Percentiles rank a stretch among this genome's conserved stretches.
Evolutionary conservation across 768 basidiomycete species (phyloP).

Genomic region (Amylocystis lapponica): DNA sequence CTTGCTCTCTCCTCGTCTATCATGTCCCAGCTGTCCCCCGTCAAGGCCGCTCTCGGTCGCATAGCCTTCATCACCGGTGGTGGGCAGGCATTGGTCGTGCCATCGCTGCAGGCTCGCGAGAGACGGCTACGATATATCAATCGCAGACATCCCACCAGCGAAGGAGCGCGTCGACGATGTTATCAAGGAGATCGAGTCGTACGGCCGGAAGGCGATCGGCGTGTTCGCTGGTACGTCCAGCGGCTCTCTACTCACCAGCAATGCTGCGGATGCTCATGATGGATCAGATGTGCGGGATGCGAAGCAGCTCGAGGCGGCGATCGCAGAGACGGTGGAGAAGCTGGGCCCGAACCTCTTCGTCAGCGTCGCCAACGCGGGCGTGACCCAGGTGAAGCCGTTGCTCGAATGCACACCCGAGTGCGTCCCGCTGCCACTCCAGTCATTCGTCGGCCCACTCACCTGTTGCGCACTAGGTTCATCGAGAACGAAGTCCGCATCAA

Average conservation of each 20-base stretch:
- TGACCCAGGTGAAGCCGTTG: conserved; percentile 24
- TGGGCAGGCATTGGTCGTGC: conserved; percentile 41
- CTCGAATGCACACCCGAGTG: conserved; percentile 27
- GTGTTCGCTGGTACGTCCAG: conserved; percentile 19
- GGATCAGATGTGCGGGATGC: conserved; percentile 23
- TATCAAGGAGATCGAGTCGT: conserved; percentile 24
- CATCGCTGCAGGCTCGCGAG: conserved; percentile 41
- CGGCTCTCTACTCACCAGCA: not conserved
- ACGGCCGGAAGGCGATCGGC: conserved; percentile 25
- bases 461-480: conserved; percentile 14
- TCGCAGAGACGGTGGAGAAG: conserved; percentile 25
- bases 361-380: conserved; percentile 28
- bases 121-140: conserved; percentile 42
- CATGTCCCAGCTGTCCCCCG: conserved; percentile 13
- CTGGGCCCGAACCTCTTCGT: conserved; percentile 25
- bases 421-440: conserved; percentile 4
- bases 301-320: conserved; percentile 24
- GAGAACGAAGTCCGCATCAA: conserved; percentile 24
- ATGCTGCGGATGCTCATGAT: not conserved
- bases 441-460: not conserved
- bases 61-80: conserved; percentile 41
- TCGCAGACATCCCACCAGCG: conserved; percentile 36
- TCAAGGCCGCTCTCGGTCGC: conserved; percentile 24
- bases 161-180: conserved; percentile 19
- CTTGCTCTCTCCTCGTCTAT: no score